Base-by-base conservation (phyloP, 2,329 filamentous ascomycete species). In the Colletotrichum sojae region DNA sequence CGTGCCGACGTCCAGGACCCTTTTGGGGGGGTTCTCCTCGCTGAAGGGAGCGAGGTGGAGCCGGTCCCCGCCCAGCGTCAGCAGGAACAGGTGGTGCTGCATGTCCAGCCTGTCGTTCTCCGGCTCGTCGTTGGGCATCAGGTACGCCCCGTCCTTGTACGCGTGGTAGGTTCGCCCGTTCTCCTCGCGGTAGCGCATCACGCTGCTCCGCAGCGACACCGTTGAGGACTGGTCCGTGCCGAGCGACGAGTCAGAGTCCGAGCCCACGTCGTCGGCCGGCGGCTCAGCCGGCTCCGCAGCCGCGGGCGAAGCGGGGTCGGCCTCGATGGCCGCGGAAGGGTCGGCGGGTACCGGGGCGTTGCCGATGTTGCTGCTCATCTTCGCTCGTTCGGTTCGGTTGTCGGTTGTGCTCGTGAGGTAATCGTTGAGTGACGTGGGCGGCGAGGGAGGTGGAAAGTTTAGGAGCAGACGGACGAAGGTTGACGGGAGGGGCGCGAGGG, bases 101-200 rank as follows among this genome's bases (percentile, higher is more conserved):
- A 82, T 71, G 62, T 82, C 79, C 72, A 78, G 62, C 45, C 77
- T 77, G 6, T 79, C 76, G 67, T 76, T 78, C 53, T 79, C 76
- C 13, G 70, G 70, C 75, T 79, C 66, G 39, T 68, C 65, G 46
- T 68, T 69, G 20, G 66, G 66, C 8, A 69, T 49, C 27, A 69
- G 66, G 43, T 64, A 64, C 48, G 60, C 59, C 18, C 65, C 65
- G 16, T 68, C 65, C 36, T 69, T 69, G 62, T 71, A 81, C 6
- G 79, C 73, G 58, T 82, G 78, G 46, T 81, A 82, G 0, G 79
- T 81, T 16, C 81, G 73, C 2, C 80, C 80, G 67, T 82, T 79
- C 59, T 82, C 80, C 10, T 76, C 73, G 5, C 80, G 78, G 71
- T 79, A 80, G 6, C 76, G 71, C 45, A 76, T 67, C 49, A 83